These are phyloP conservation scores for Pythium sp. DNA, from an alignment of 352 stramenopile species.

Conservation along the genomic window DNA sequence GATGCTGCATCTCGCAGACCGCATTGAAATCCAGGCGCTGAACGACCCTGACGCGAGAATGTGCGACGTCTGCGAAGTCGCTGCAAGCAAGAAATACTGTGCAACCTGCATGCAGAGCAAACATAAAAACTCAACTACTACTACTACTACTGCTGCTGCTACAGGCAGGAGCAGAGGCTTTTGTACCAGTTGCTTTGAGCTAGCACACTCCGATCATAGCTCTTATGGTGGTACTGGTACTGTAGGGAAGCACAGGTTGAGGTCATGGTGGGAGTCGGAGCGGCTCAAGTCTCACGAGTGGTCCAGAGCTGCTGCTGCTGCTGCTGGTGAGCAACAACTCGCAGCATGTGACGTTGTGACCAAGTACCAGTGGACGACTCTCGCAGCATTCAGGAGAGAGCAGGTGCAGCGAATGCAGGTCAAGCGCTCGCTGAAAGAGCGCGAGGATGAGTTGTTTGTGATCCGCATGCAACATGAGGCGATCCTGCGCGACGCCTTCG, in stretches of 20 bases:
- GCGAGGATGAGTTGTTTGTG: slow-evolving; percentile 27
- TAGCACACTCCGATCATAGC: slow-evolving; percentile 16
- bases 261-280: slow-evolving; percentile 27
- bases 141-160: background rate
- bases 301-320: background rate
- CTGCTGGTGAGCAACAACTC: too few relatives aligned
- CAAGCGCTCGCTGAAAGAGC: slow-evolving; percentile 18
- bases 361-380: slow-evolving; percentile 31
- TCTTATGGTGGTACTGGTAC: background rate
- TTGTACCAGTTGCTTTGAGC: slow-evolving; percentile 31
- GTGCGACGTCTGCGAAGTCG: slow-evolving; percentile 31
- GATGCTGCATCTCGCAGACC: slow-evolving; percentile 30
- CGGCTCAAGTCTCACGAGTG: slow-evolving; percentile 26
- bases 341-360: slow-evolving; percentile 16
- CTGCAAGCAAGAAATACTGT: slow-evolving; percentile 14
- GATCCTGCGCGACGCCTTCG: slow-evolving; percentile 44
- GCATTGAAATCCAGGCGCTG: slow-evolving; percentile 28
- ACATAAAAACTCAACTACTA: background rate
- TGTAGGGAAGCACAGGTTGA: background rate
- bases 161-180: background rate
- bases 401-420: slow-evolving; percentile 5
- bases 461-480: slow-evolving; percentile 37
- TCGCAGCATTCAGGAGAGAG: background rate
- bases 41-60: slow-evolving; percentile 15
- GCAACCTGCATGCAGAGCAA: slow-evolving; percentile 14